Percentiles rank a stretch among this genome's conserved stretches.
Conservation (phyloP, 1,284 basidiomycete species). For the Pseudozyma sp. region DNA sequence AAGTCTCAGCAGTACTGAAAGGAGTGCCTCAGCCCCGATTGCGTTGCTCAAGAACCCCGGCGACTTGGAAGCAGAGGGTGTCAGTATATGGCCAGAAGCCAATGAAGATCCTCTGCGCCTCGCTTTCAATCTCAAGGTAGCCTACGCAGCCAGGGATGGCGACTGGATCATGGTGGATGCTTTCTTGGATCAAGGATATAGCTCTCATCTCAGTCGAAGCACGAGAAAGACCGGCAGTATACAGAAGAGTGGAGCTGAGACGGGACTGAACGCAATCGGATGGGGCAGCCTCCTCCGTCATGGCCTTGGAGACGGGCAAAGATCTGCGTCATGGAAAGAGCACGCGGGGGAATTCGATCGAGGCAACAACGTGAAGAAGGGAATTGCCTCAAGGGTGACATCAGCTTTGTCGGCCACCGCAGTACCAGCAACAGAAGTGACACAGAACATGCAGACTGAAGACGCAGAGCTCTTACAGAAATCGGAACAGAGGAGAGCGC, state of each 20-base stretch:
- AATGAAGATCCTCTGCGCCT: constrained; percentile 23
- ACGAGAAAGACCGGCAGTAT: not conserved
- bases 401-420: not conserved
- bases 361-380: not conserved
- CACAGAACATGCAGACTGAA: not conserved
- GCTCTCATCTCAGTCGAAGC: not conserved
- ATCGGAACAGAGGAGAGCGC: constrained; percentile 4
- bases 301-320: constrained; percentile 18
- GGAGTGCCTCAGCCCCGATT: not conserved
- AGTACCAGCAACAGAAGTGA: not conserved
- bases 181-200: constrained; percentile 12
- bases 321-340: not conserved
- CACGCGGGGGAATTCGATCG: not conserved
- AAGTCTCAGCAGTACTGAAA: not conserved
- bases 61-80: constrained; percentile 9
- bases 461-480: constrained; percentile 4
- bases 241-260: not conserved
- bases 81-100: constrained; percentile 23
- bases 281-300: constrained; percentile 31
- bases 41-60: constrained; percentile 1
- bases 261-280: constrained; percentile 18
- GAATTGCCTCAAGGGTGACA: not conserved
- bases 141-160: constrained; percentile 23
- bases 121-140: constrained; percentile 35
- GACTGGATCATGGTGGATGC: constrained; percentile 35